Percentiles rank a stretch among this genome's conserved stretches.
These are phyloP conservation scores for Coprinellus micaceus DNA, from an alignment of 768 basidiomycete genomes.

Conservation along the genomic window DNA sequence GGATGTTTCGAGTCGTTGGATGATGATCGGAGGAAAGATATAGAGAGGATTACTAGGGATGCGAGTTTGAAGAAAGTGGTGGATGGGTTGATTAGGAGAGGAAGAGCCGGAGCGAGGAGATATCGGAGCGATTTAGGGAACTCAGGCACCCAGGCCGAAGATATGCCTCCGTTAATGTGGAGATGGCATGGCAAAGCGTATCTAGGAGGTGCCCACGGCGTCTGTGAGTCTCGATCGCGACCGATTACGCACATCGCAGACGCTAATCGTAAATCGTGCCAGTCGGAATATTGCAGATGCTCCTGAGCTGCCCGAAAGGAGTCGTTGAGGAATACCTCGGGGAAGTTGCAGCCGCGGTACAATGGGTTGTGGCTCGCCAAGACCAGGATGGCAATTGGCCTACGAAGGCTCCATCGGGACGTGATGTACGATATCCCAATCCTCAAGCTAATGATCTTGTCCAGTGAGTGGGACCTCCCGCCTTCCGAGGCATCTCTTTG, in stretches of 20 bases:
- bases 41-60: conserved; percentile 31
- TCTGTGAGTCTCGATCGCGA: conserved; percentile 35
- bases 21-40: conserved; percentile 13
- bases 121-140: conserved; percentile 28
- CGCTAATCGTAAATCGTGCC: not conserved
- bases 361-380: conserved; percentile 47
- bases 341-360: conserved; percentile 40
- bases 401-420: conserved; percentile 29
- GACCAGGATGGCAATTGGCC: conserved; percentile 53
- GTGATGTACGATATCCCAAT: not conserved
- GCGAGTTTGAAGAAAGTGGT: conserved; percentile 33
- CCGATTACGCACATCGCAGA: not conserved
- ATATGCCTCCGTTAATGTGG: conserved; percentile 47
- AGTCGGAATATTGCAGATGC: conserved; percentile 54
- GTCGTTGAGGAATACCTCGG: conserved; percentile 35
- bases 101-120: conserved; percentile 33
- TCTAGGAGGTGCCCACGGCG: conserved; percentile 57
- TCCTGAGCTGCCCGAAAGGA: conserved; percentile 39
- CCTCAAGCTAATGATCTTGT: conserved; percentile 35
- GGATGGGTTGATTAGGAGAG: conserved; percentile 43
- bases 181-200: conserved; percentile 55
- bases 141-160: not conserved
- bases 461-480: conserved; percentile 34
- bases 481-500: too few species aligned
- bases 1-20: conserved; percentile 15